Evolutionary conservation across 768 basidiomycete genomes (phyloP), one percentile per base, ranked within the genome.

Genomic region (Psilocybe sp.): DNA sequence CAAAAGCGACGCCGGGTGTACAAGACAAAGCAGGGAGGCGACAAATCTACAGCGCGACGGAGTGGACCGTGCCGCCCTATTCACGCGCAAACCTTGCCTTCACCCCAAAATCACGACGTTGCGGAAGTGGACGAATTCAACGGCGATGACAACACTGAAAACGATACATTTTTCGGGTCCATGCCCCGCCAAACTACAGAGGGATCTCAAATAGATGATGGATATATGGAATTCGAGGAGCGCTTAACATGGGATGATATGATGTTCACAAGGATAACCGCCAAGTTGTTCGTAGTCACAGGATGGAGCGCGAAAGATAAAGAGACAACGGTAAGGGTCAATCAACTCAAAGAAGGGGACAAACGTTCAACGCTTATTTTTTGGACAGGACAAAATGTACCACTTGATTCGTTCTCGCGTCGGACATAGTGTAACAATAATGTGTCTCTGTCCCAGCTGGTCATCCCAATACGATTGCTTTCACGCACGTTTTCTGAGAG

Each of bases 401-500:
- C 53, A 54, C 38, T 28, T 54, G n/a, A 49, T 41, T 9, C 32
- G 49, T 18, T 4, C 16, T 14, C 13, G 28, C 3, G 34, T 34
- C 5, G 49, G 46, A 4, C 5, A 7, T 5, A 16, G 33, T 12
- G 15, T 18, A 18, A 10, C 7, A 3, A 28, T 34, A 9, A 28
- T 40, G 14, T 54, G 53, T 35, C 32, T 54, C 7, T 54, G 53
- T 16, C 45, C 44, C 14, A n/a, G 20, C 28, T 7, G 28, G 5
- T 34, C 39, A 15, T 35, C 10, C 5, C 14, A 33, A n/a, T 34
- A 16, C 6, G 28, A 23, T 7, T 54, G 53, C 19, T 47, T 47
- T 47, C 53, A 54, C 20, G 28, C 14, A 9, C 31, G 31, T 1
- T 54, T 54, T 34, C 7, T 54, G 1, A 43, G n/a, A n/a, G 49